Conservation (phyloP, 2,329 filamentous ascomycete species). For the Lomentospora prolificans region DNA sequence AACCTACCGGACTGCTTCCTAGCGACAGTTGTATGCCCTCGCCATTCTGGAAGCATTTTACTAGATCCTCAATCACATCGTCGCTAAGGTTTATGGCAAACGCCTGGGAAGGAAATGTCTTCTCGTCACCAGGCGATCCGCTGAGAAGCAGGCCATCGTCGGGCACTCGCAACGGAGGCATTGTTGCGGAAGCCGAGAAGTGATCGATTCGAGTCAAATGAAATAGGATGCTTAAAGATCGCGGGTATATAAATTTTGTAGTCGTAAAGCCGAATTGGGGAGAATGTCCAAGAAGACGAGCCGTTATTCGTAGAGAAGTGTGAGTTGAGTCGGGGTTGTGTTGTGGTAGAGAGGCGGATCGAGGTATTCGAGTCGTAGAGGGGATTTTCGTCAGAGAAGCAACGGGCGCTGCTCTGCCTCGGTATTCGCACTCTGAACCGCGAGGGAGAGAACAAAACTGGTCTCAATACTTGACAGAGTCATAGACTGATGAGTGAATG, state of each 20-base stretch:
- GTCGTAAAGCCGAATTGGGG: not conserved
- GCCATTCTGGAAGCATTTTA: slow-evolving; percentile 47
- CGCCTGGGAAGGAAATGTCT: slow-evolving; percentile 40
- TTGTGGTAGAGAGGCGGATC: not conserved
- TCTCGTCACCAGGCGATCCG: slow-evolving; percentile 32
- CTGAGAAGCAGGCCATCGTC: slow-evolving; percentile 48
- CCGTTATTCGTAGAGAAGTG: not conserved
- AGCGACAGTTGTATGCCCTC: slow-evolving; percentile 47
- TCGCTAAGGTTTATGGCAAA: slow-evolving; percentile 50
- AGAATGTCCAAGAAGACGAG: not conserved
- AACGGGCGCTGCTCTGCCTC: not conserved
- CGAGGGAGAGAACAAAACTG: not conserved
- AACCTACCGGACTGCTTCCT: slow-evolving; percentile 50
- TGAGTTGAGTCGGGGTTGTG: not conserved
- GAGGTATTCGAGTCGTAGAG: not conserved
- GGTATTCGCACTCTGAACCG: not conserved
- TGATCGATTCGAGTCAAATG: too few species aligned
- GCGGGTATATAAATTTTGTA: not conserved
- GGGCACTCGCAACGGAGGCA: slow-evolving; percentile 40
- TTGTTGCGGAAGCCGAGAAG: slow-evolving; percentile 42
- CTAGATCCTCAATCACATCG: slow-evolving; percentile 51
- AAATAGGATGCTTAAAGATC: too few species aligned
- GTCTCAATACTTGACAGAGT: not conserved
- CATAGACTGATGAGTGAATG: not conserved
- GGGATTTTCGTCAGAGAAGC: not conserved